Evolutionary conservation across 441 rosid genomes (phyloP), one percentile per base, ranked within the genome.

Genomic region (Raphanus hybrid): DNA sequence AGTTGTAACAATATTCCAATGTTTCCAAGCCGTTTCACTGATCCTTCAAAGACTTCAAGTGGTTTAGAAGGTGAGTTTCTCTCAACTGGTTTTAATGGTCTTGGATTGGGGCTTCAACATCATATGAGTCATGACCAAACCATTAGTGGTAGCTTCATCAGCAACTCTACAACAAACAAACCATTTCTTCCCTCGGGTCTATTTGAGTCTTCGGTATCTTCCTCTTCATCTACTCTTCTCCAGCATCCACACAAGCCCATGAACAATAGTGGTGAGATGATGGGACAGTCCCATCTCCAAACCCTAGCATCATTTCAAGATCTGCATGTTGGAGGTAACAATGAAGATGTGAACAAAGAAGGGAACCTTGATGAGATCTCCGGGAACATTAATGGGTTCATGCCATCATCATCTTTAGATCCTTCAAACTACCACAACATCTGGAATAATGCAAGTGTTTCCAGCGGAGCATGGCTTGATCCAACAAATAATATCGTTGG

Each of bases 391-490:
- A 69, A 58, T 71, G 81, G 69, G 48, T 67, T 78, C 73, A 59
- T 78, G 73, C 65, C 78, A 67, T 79, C 78, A 65, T 65, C 63
- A 43, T 70, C 75, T 43, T 62, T 70, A 34, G 82, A 80, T 70
- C 76, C 79, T 57, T 64, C 79, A 64, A 70, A 43, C 73, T 80
- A 69, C 64, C 75, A 70, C 68, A 71, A 14, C 76, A 35, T 78
- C 16, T 79, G 82, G 82, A 79, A 23, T 58, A 64, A 65, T 75
- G 62, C 79, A 70, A 80, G 71, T 70, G 64, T 64, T 75, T 63
- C 20, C 26, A 68, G 41, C 74, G 79, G 79, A 74, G 73, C 79
- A 18, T 80, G 79, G 76, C 82, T 70, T 75, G 79, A 80, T 75
- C 73, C 73, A 74, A 69, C 71, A 67, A 37, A 70, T 70, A 80